These are phyloP conservation scores for Dentipellis sp. DNA, from an alignment of 768 basidiomycete genomes.

Conservation along the genomic window DNA sequence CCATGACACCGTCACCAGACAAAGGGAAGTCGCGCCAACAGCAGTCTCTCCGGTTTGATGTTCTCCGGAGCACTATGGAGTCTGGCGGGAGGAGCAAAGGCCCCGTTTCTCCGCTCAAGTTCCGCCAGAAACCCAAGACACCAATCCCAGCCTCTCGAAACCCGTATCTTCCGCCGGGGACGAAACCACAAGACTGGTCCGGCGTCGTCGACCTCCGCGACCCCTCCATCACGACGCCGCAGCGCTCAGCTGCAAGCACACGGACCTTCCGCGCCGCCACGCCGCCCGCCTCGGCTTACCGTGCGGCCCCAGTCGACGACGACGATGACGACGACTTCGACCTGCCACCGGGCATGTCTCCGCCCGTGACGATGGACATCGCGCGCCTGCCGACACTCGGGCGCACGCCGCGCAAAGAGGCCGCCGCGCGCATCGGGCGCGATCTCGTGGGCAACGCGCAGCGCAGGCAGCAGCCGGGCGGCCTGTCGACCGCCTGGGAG, in stretches of 20 bases:
- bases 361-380: slow-evolving; percentile 36
- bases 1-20: background rate
- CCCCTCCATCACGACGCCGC: slow-evolving; percentile 40
- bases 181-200: slow-evolving; percentile 49
- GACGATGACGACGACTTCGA: slow-evolving; percentile 39
- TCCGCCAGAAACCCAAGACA: slow-evolving; percentile 44
- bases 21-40: slow-evolving; percentile 30
- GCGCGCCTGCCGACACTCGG: slow-evolving; percentile 28
- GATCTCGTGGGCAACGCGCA: slow-evolving; percentile 45
- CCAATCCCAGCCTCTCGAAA: slow-evolving; percentile 47
- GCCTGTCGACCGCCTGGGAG: background rate
- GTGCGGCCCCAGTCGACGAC: slow-evolving; percentile 15
- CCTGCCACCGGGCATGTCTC: slow-evolving; percentile 48
- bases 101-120: slow-evolving; percentile 40
- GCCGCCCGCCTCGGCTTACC: background rate
- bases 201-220: slow-evolving; percentile 68
- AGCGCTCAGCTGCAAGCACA: slow-evolving; percentile 9
- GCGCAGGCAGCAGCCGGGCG: background rate
- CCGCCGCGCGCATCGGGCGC: slow-evolving; percentile 57
- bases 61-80: slow-evolving; percentile 6
- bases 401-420: slow-evolving; percentile 65
- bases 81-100: slow-evolving; percentile 11
- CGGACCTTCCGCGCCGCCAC: background rate
- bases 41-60: slow-evolving; percentile 19
- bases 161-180: slow-evolving; percentile 48